Conservation (phyloP, 345 rosid species). For the Brassica nigra region DNA sequence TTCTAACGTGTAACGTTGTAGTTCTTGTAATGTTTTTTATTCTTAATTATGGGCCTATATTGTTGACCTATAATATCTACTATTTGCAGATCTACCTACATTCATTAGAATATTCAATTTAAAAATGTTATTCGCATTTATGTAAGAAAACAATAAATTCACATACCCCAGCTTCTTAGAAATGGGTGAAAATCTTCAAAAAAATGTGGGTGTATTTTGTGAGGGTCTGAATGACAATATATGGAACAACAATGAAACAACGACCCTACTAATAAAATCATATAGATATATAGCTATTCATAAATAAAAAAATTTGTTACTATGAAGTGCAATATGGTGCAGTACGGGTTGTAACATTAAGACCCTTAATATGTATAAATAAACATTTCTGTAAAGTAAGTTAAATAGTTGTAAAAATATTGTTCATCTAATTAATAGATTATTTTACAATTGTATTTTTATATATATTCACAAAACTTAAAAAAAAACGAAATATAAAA, state of each 20-base stretch:
- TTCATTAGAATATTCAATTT: neutral
- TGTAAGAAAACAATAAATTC: neutral
- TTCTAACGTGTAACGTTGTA: neutral
- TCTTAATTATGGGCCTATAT: constrained; percentile 8
- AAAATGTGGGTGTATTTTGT: neutral
- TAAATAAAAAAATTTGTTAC: too few relatives aligned
- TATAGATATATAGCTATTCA: too few relatives aligned
- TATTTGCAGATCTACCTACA: constrained; percentile 26
- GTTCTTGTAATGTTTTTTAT: constrained; percentile 1
- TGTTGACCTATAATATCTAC: constrained; percentile 34
- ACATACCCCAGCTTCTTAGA: neutral
- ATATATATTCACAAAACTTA: too few relatives aligned
- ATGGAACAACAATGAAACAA: too few relatives aligned
- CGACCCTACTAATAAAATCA: too few relatives aligned
- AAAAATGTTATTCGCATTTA: neutral
- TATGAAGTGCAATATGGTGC: too few relatives aligned
- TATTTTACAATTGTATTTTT: too few relatives aligned
- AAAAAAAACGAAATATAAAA: too few relatives aligned
- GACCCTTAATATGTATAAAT: too few relatives aligned
- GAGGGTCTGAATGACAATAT: too few relatives aligned
- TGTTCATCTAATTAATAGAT: too few relatives aligned
- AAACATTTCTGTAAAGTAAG: neutral
- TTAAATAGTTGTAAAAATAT: neutral
- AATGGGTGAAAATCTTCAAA: neutral
- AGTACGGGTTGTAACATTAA: too few relatives aligned